Evolutionary conservation across 2,329 filamentous ascomycete genomes (phyloP), one percentile per base, ranked within the genome.

Genomic region (Fusarium sp.): DNA sequence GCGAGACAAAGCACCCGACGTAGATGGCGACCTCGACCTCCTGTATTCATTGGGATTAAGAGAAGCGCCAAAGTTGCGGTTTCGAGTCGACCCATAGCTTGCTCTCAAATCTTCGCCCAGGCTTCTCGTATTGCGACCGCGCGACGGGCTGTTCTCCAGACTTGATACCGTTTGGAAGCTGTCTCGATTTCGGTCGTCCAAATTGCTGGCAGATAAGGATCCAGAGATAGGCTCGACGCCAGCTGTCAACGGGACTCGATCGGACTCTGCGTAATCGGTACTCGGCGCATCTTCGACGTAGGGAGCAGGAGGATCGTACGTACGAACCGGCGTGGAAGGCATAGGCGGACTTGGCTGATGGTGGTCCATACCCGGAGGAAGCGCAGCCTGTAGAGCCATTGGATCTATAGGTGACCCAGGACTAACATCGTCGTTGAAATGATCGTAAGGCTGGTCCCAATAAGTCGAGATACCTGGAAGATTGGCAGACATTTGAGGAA

Each of bases 1-100:
- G 73, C 90, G 86, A 27, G 87, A 88, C 56, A 95, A 80, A 20
- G 92, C 91, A 30, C 88, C 88, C 14, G 89, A 86, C 12, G 88
- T 86, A 20, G 90, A 91, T 4, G 88, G 85, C 4, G 91, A 90
- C 41, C 91, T 84, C 45, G 91, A 92, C 46, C 87, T 83, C 56
- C 85, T 84, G 64, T 82, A 80, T 27, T 85, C 85, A 23, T 81
- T 83, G 10, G 89, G 88, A 32, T 81, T 83, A 60, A 88, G 85
- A 73, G 82, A 88, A 77, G 82, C 83, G 58, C 90, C 88, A 78
- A 89, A 88, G 71, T 87, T 89, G 67, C 85, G 84, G 67, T 85
- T 84, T 65, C 87, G 85, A 49, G 84, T 80, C 10, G 85, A 79
- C 46, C 83, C 82, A 60, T 85, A 80, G 9, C 87, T 88, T 50